Conservation (phyloP, 441 rosid species). For the Eutrema salsugineum region DNA sequence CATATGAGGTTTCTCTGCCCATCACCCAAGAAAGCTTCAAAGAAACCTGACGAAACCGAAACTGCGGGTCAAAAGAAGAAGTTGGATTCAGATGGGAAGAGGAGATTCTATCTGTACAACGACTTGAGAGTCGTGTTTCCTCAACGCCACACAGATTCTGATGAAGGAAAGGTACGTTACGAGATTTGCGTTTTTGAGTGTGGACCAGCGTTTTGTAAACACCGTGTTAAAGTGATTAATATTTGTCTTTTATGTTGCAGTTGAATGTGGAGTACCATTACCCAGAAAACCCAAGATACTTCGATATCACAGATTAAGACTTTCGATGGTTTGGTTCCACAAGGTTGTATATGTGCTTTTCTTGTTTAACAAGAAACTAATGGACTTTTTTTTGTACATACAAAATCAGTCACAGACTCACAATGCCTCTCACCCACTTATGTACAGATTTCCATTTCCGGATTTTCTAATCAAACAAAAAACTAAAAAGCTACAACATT, state of each 20-base stretch:
- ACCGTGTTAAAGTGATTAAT: background rate
- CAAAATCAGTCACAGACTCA: background rate
- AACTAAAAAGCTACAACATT: background rate
- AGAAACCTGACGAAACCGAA: conserved; percentile 39
- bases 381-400: conserved; percentile 20
- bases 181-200: background rate
- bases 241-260: conserved; percentile 44
- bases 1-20: conserved; percentile 90
- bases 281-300: conserved; percentile 94
- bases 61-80: conserved; percentile 36
- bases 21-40: conserved; percentile 51
- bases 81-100: conserved; percentile 43
- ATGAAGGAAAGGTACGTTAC: conserved; percentile 88
- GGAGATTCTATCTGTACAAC: conserved; percentile 86
- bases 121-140: conserved; percentile 94
- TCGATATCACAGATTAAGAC: conserved; percentile 56
- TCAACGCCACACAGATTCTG: conserved; percentile 93
- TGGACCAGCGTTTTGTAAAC: background rate
- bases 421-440: conserved; percentile 15
- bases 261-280: conserved; percentile 85
- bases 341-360: background rate
- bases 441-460: conserved; percentile 13
- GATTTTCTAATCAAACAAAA: background rate
- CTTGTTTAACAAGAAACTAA: conserved; percentile 1
- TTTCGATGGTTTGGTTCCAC: conserved; percentile 6